Conservation (phyloP, 306 rosid species). For the Dryas octopetala region DNA sequence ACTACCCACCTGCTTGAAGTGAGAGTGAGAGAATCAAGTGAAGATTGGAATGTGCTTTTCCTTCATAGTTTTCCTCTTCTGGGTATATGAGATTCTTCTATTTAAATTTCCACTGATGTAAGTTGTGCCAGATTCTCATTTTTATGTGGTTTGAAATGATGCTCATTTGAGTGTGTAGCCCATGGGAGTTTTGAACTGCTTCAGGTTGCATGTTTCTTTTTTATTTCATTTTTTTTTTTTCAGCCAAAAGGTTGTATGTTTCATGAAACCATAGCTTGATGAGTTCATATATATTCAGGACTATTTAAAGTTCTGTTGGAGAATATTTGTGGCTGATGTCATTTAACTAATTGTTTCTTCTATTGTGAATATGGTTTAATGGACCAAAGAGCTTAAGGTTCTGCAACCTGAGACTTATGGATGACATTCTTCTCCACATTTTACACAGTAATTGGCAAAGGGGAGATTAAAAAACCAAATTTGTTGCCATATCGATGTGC, state of each 20-base stretch:
- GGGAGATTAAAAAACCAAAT: too few species aligned
- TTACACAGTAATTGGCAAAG: neutral
- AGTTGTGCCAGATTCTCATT: constrained; percentile 30
- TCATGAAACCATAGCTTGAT: constrained; percentile 34
- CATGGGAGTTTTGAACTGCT: constrained; percentile 31
- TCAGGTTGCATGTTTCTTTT: constrained; percentile 34
- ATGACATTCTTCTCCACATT: neutral
- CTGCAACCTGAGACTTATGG: neutral
- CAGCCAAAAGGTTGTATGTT: constrained; percentile 27
- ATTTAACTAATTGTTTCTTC: neutral
- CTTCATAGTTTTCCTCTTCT: constrained; percentile 10
- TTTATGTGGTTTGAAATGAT: constrained; percentile 35
- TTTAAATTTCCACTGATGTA: constrained; percentile 28
- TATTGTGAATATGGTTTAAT: neutral
- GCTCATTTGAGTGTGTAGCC: constrained; percentile 34
- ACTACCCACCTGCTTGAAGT: constrained; percentile 68
- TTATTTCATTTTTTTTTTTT: neutral
- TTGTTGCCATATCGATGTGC: neutral
- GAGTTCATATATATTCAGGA: neutral
- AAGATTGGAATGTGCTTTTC: constrained; percentile 24
- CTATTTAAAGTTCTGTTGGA: neutral
- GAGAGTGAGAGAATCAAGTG: constrained; percentile 28
- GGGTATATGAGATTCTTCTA: constrained; percentile 36
- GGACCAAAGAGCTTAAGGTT: neutral
- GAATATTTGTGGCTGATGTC: neutral